Percentiles rank a stretch among this genome's conserved stretches.
Conservation (phyloP, 768 basidiomycete species). For the Phylloporus sp. region DNA sequence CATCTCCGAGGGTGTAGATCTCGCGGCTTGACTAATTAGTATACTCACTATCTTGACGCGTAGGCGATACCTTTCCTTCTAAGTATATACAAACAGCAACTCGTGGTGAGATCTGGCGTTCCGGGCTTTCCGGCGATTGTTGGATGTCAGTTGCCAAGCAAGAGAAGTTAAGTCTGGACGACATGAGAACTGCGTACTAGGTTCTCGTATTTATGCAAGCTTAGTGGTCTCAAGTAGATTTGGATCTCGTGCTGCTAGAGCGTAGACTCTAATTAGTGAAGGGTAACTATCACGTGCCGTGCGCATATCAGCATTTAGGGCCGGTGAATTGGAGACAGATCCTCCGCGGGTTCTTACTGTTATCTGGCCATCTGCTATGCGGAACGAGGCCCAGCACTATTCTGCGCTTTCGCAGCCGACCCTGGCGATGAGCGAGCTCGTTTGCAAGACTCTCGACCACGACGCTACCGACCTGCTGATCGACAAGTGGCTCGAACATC, state of each 20-base stretch:
- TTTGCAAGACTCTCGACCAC: conserved; percentile 72
- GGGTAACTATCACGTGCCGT: no score
- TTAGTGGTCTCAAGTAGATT: background rate
- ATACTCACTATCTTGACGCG: background rate
- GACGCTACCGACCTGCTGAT: conserved; percentile 74
- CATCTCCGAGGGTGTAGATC: background rate
- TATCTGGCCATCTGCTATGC: conserved; percentile 21
- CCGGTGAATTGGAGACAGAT: conserved; percentile 12
- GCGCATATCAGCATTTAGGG: conserved; percentile 24
- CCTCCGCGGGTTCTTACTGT: background rate
- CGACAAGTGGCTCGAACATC: conserved; percentile 80
- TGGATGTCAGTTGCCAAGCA: background rate
- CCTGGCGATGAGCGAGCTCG: conserved; percentile 72
- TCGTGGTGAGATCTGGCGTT: background rate
- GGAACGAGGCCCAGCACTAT: conserved; percentile 37
- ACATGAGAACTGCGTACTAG: no score
- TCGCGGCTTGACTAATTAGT: no score
- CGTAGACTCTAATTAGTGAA: no score
- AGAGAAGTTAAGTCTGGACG: background rate
- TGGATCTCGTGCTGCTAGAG: background rate
- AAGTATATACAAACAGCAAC: background rate
- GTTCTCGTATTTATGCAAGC: background rate
- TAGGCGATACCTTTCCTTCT: background rate
- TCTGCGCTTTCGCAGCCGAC: conserved; percentile 62
- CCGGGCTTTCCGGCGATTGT: background rate